These are phyloP conservation scores for Kernera saxatilis DNA, from an alignment of 345 rosid species.

Conservation along the genomic window DNA sequence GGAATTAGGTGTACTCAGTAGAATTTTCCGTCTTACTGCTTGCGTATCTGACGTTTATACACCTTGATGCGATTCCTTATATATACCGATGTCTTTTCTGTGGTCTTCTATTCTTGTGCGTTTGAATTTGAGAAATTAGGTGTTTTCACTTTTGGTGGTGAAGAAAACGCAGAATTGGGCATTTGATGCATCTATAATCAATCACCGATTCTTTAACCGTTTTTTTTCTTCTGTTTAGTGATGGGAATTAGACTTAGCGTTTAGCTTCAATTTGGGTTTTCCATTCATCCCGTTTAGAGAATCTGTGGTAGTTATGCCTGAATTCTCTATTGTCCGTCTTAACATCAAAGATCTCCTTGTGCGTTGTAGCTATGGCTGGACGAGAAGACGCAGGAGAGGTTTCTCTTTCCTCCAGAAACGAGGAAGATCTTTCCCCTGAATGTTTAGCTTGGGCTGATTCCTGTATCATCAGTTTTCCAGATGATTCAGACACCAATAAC, in stretches of 20 bases:
- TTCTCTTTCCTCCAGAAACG: neutral
- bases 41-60: neutral
- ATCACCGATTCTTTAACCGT: neutral
- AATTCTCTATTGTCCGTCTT: neutral
- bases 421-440: slow-evolving; percentile 44
- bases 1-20: neutral
- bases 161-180: neutral
- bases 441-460: slow-evolving; percentile 71
- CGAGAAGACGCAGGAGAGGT: slow-evolving; percentile 6
- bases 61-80: neutral
- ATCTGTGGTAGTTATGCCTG: neutral
- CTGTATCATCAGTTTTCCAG: slow-evolving; percentile 47
- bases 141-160: neutral
- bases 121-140: neutral
- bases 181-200: neutral
- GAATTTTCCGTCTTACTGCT: neutral
- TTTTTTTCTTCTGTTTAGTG: too few species aligned
- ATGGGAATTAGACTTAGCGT: too few species aligned
- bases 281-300: neutral
- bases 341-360: neutral
- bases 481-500: slow-evolving; percentile 30
- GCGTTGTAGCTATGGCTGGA: slow-evolving; percentile 21
- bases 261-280: neutral
- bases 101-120: neutral
- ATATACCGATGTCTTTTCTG: neutral